Evolutionary conservation across 1,284 basidiomycete species (phyloP), one percentile per base, ranked within the genome.

Genomic region (Pseudozyma flocculosa): DNA sequence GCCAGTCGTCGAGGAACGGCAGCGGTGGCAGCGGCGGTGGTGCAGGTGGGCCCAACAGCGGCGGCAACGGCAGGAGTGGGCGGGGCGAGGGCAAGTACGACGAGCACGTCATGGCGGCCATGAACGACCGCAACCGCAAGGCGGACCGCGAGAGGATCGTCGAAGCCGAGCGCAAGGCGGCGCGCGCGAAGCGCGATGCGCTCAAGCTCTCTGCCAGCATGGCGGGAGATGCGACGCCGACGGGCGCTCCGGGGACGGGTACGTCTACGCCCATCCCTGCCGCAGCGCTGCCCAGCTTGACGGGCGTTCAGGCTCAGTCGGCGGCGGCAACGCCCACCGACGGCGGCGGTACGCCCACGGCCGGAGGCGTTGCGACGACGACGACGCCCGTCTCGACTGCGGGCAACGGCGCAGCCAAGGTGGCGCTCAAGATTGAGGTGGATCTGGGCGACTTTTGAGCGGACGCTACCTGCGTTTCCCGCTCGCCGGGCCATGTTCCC

Each of bases 121-220:
- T 95, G 55, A 94, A 93, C 76, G 90, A 92, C 79, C 85, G 90
- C 46, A 94, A 96, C 76, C 84, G 89, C 39, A 85, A 84, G 64
- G 85, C 87, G 42, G 94, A 93, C 55, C 72, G 86, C 57, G 90
- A 91, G 68, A 83, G 85, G 1, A 85, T 92, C 56, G 82, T 88
- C 44, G 85, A 85, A 61, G 88, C 89, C 0, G 91, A 93, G 79
- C 74, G 86, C 1, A 72, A 70, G 42, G 72, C 87, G 56, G 80
- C 84, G 9, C 86, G 87, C 63, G 85, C 87, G 58, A 83, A 87
- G 46, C 86, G 85, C 76, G 73, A 69, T 1, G 79, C 79, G 36
- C 19, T 19, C 18, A 29, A 29, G 26, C 26, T 29, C 26, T 29
- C n/a, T n/a, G n/a, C n/a, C n/a, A n/a, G n/a, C n/a, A n/a, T n/a